Conservation (phyloP, 441 rosid species). For the Kokia cookei region DNA sequence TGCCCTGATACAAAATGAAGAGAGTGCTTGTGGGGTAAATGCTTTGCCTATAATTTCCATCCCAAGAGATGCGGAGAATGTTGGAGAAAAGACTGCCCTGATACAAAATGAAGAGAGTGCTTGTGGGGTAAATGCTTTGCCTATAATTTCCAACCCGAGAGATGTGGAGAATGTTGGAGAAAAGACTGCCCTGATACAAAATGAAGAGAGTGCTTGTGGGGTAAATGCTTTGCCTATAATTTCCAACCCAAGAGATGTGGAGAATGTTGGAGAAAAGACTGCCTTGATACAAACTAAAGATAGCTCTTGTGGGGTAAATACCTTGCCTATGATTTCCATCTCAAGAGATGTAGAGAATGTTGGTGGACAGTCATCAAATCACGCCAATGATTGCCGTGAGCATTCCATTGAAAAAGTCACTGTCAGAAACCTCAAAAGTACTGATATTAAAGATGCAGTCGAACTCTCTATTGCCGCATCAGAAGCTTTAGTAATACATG, state of each 20-base stretch:
- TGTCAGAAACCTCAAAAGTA: slow-evolving; percentile 16
- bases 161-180: slow-evolving; percentile 11
- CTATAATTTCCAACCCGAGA: slow-evolving; percentile 10
- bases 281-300: slow-evolving; percentile 5
- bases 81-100: slow-evolving; percentile 11
- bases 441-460: slow-evolving; percentile 36
- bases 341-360: slow-evolving; percentile 6
- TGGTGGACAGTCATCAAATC: background rate
- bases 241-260: slow-evolving; percentile 10
- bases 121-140: background rate
- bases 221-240: slow-evolving; percentile 5
- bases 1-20: slow-evolving; percentile 3
- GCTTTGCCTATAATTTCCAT: slow-evolving; percentile 9
- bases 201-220: background rate
- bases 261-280: slow-evolving; percentile 12
- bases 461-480: slow-evolving; percentile 67
- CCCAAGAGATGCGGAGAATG: slow-evolving; percentile 8
- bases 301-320: slow-evolving; percentile 1
- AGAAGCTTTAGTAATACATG: slow-evolving; percentile 59
- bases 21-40: slow-evolving; percentile 3
- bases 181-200: slow-evolving; percentile 8
- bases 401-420: slow-evolving; percentile 9
- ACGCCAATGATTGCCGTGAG: background rate
- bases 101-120: slow-evolving; percentile 7
- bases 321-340: slow-evolving; percentile 10